Evolutionary conservation across 2,329 filamentous ascomycete genomes (phyloP), one percentile per base, ranked within the genome.

Genomic region (Leptographium wingfieldii): DNA sequence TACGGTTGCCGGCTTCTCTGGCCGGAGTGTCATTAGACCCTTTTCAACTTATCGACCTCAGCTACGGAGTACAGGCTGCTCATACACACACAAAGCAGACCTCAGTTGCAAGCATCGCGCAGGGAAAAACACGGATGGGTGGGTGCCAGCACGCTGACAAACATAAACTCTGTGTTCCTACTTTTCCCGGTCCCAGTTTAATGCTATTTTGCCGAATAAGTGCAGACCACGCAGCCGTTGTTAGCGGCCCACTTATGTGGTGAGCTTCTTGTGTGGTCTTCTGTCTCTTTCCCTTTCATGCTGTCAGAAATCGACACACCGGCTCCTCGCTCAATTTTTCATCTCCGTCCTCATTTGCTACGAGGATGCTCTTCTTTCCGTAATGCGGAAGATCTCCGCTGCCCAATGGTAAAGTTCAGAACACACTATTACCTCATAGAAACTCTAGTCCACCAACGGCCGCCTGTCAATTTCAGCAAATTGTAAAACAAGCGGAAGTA

Each of bases 391-490:
- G 31, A 31, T 38, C 53, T n/a, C 19, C n/a, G n/a, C n/a, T 31
- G 14, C 19, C 6, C 35, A 29, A 29, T 46, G 49, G 31, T 22
- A 16, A 29, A 5, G 56, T 16, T 53, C 31, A 33, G 2, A 22
- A 35, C 9, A 35, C 33, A 35, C 56, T 52, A 58, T 58, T 58
- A 58, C 56, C 56, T 58, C 48, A 58, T 53, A 19, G 33, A 58
- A 58, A 58, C 56, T n/a, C 56, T n/a, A n/a, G 27, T 27, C 49
- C 22, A 22, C 56, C 56, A 58, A 58, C 56, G 46, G 35, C 33
- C 52, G 27, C 33, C 46, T 43, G 56, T 29, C 40, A 43, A 43
- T 27, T 51, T 27, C n/a, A n/a, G 27, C 16, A 22, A 25, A 16
- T 27, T 51, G n/a, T 25, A 11, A 27, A 12, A 51, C 33, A 35